Evolutionary conservation across 306 rosid genomes (phyloP).

Genomic region (Malus sieversii): DNA sequence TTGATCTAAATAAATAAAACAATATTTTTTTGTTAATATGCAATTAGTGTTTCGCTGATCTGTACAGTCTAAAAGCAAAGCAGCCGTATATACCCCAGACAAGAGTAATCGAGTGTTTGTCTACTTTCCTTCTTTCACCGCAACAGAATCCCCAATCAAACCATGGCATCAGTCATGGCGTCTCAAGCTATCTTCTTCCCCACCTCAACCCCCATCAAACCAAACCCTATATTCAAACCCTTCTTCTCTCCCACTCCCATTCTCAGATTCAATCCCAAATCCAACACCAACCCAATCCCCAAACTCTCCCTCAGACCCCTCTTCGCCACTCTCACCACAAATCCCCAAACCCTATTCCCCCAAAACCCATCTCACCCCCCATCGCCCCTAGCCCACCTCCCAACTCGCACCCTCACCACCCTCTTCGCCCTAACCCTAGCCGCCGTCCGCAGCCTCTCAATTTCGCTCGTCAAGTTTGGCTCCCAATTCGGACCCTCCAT

Average conservation of each 20-base stretch:
- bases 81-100: background rate
- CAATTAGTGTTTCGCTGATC: background rate
- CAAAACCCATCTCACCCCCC: background rate
- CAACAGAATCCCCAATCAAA: background rate
- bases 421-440: slow-evolving; percentile 24
- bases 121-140: background rate
- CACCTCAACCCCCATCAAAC: background rate
- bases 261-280: background rate
- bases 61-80: background rate
- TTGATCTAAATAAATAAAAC: no score
- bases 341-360: background rate
- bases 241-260: background rate
- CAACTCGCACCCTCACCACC: slow-evolving; percentile 29
- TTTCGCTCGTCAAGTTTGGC: background rate
- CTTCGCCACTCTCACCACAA: background rate
- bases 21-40: no score
- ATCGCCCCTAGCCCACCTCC: background rate
- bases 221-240: background rate
- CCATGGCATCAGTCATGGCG: slow-evolving; percentile 4
- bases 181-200: slow-evolving; percentile 2
- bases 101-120: no score
- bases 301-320: background rate
- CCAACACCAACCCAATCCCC: background rate
- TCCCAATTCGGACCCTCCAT: slow-evolving; percentile 6
- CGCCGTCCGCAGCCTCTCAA: background rate